A percentile compares a stretch with the other conserved stretches of the same genome.
Conservation (phyloP, 108 stramenopile genomes). For the Nitzschia inconspicua region DNA sequence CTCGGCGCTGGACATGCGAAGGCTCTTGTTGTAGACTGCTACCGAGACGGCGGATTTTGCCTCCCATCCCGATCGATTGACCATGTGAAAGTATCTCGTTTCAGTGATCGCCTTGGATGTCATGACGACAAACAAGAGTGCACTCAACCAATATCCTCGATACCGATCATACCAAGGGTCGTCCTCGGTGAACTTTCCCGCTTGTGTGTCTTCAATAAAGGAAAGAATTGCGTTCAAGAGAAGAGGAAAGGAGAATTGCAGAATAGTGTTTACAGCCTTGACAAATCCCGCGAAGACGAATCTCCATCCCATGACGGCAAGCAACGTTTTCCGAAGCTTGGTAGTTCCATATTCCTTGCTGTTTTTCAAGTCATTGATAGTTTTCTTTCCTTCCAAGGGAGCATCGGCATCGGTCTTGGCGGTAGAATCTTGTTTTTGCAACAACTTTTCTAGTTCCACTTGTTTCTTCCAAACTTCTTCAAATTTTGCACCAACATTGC, state of each 20-base stretch:
- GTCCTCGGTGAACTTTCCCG: constrained; percentile 36
- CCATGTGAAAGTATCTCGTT: constrained; percentile 59
- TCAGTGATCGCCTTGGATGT: constrained; percentile 65
- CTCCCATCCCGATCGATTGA: constrained; percentile 44
- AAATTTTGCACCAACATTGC: constrained; percentile 40
- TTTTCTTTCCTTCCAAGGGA: not conserved
- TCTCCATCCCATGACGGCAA: constrained; percentile 43
- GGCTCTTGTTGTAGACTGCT: constrained; percentile 81
- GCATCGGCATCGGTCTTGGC: not conserved
- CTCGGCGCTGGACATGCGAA: constrained; percentile 69
- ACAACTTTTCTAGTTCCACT: too few relatives aligned
- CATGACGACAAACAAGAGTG: constrained; percentile 52
- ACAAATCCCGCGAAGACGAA: constrained; percentile 53
- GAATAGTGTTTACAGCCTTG: constrained; percentile 43
- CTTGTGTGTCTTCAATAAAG: constrained; percentile 60
- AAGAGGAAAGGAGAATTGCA: constrained; percentile 73
- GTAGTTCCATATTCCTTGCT: not conserved
- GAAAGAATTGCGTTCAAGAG: constrained; percentile 56
- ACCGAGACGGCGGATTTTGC: constrained; percentile 55
- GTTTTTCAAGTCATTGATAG: constrained; percentile 14
- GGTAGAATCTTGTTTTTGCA: too few relatives aligned
- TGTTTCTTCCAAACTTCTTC: constrained; percentile 43
- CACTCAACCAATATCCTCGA: constrained; percentile 72
- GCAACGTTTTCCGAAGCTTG: constrained; percentile 13
- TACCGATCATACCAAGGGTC: constrained; percentile 45